Evolutionary conservation across 306 rosid genomes (phyloP), one percentile per base, ranked within the genome.

Genomic region (Acacia melanoxylon): DNA sequence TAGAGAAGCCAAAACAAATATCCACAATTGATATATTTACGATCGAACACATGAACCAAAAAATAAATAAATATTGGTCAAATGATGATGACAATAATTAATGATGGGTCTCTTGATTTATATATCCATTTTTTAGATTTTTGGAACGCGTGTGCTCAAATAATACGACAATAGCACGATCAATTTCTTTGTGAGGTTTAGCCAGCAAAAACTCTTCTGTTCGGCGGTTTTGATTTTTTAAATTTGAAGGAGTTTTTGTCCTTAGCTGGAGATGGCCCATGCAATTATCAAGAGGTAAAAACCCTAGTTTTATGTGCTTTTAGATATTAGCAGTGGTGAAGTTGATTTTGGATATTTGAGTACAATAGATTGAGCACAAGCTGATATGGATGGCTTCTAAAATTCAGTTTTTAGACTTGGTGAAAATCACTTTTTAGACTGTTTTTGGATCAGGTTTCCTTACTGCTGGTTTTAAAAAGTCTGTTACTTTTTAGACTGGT

Each of bases 251-350:
- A 74, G 59, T 31, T 31, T 45, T 74, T 4, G 67, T 82, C 74
- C 5, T 58, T 45, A 19, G 41, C 62, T 29, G 37, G 74, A 68
- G 69, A 84, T 75, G 84, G 82, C 70, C 54, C 65, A 84, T 80
- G 78, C 84, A 62, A 37, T 62, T 75, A 76, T 76, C 65, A 80
- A 37, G 74, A 75, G 76, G 68, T 48, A 63, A n/a, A 58, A 22
- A 6, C 19, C 62, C 31, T 70, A 44, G 25, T 46, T 41, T 31
- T 27, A 22, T 24, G 9, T 19, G 4, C 15, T 74, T 74, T 52
- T 52, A 19, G 17, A 52, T 17, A 49, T 31, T 31, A 31, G 33
- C 3, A 31, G 3, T 31, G 33, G 33, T 2, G 3, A 31, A 31
- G 33, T 31, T 31, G 33, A 31, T 31, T 31, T 31, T 31, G 3